Conservation (phyloP, 805 yeast species). For the Candida yuanshanica region DNA sequence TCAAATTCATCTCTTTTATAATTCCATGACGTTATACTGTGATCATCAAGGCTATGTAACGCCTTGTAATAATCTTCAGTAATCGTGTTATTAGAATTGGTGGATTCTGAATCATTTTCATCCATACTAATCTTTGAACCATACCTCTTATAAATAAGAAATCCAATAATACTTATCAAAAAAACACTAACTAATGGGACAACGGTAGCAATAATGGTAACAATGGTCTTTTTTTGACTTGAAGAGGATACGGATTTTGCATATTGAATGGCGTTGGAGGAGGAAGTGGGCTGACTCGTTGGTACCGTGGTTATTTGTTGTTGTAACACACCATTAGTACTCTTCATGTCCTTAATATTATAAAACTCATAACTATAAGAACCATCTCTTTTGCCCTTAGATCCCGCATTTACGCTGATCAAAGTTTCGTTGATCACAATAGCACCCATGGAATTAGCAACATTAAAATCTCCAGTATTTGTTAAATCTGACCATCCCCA, state of each 20-base stretch:
- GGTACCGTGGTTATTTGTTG: no score
- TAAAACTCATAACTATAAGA: conserved; percentile 36
- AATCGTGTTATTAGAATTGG: not conserved
- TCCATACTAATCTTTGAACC: not conserved
- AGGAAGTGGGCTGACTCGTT: not conserved
- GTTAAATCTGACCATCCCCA: conserved; percentile 25
- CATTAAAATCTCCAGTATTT: conserved; percentile 19
- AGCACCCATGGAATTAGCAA: conserved; percentile 38
- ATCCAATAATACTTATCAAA: not conserved
- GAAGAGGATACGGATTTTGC: not conserved
- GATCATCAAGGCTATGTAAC: conserved; percentile 17
- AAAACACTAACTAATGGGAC: conserved; percentile 18
- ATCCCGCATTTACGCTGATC: conserved; percentile 32
- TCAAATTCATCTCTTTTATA: conserved; percentile 20
- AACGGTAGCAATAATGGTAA: conserved; percentile 21
- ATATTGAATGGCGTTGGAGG: not conserved
- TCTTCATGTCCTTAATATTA: conserved; percentile 32
- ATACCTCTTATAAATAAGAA: conserved; percentile 5
- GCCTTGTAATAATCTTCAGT: conserved; percentile 18
- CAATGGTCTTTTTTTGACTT: conserved; percentile 1
- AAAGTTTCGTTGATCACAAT: conserved; percentile 47
- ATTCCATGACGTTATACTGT: conserved; percentile 22
- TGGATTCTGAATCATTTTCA: conserved; percentile 6
- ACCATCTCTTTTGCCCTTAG: conserved; percentile 19
- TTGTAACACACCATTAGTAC: conserved; percentile 16